Base-by-base conservation (phyloP, 163 green algal species). In the Scenedesmus sp. region DNA sequence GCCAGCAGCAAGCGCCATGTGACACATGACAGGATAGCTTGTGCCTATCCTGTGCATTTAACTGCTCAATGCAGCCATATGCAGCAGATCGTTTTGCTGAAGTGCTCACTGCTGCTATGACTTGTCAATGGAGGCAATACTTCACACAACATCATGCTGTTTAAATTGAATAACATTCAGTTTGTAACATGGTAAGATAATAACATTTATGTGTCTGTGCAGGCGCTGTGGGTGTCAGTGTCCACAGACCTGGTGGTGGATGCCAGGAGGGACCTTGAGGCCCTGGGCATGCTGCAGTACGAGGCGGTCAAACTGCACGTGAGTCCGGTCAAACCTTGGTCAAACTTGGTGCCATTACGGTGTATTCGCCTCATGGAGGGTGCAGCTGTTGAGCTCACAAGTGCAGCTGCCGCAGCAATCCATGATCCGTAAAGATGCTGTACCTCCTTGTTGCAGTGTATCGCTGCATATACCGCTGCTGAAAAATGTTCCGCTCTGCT, bases 181-280 rank as follows among this genome's bases (percentile, higher is more conserved):
- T 55, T 82, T 52, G n/a, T 23, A 55, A 54, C 74, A 82, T 70
- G 52, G 20, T 64, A 56, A 67, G 9, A 0, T 34, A n/a, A 26
- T 56, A 55, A 1, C 1, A 56, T 3, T 18, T 87, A 55, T 64
- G 59, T 64, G 59, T 15, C 56, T 87, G 20, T 94, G 23, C 93
- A 93, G 4, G 84, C 92, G 18, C 89, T 98, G 86, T 98, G 97
- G 97, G 92, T 98, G 23, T 97, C 95, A 3, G 96, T 97, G 10
- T 95, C 89, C 0, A 87, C 90, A 18, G 95, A 97, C 64, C 93
- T 97, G 26, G 82, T 81, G 4, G 91, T 93, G 86, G 97, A 98
- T 91, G 96, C 96, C 15, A 84, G 92, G 59, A 92, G 97, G 0
- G 97, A 98, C 91, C 91, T 98, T 64, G 82, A 94, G 34, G 96